A percentile compares a stretch with the other conserved stretches of the same genome.
Conservation (phyloP, 2,329 filamentous ascomycete genomes). For the Pestalotiopsis sp. region DNA sequence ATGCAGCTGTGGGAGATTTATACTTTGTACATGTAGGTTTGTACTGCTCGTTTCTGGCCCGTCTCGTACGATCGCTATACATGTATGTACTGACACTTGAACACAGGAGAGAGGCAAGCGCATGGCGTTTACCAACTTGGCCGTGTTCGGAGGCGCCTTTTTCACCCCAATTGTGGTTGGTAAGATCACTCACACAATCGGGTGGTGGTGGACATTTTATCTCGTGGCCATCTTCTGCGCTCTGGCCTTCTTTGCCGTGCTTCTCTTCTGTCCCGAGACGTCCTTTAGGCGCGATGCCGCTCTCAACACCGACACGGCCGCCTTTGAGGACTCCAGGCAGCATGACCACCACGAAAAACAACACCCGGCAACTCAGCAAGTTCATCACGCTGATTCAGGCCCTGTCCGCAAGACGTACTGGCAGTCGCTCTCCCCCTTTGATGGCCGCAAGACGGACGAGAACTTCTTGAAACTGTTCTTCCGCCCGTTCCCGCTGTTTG, state of each 20-base stretch:
- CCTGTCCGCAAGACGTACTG: slow-evolving; percentile 58
- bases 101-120: slow-evolving; percentile 72
- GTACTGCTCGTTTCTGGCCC: neutral
- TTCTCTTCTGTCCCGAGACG: slow-evolving; percentile 85
- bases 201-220: slow-evolving; percentile 90
- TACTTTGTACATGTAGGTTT: slow-evolving; percentile 80
- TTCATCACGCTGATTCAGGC: slow-evolving; percentile 27
- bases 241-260: slow-evolving; percentile 67
- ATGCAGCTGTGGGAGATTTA: slow-evolving; percentile 85
- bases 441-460: slow-evolving; percentile 81
- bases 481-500: slow-evolving; percentile 81
- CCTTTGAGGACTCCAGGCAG: slow-evolving; percentile 25
- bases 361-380: neutral
- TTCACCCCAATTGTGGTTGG: slow-evolving; percentile 88
- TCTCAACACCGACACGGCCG: slow-evolving; percentile 70
- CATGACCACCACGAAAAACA: slow-evolving; percentile 8
- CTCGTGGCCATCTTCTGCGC: slow-evolving; percentile 84
- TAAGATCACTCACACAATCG: slow-evolving; percentile 75
- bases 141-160: slow-evolving; percentile 60
- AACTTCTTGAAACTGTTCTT: slow-evolving; percentile 65
- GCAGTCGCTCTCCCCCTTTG: slow-evolving; percentile 70
- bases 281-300: slow-evolving; percentile 69
- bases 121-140: slow-evolving; percentile 76
- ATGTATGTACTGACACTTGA: neutral
- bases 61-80: neutral